Conservation (phyloP, 2,329 filamentous ascomycete genomes). For the Didymella keratinophila region DNA sequence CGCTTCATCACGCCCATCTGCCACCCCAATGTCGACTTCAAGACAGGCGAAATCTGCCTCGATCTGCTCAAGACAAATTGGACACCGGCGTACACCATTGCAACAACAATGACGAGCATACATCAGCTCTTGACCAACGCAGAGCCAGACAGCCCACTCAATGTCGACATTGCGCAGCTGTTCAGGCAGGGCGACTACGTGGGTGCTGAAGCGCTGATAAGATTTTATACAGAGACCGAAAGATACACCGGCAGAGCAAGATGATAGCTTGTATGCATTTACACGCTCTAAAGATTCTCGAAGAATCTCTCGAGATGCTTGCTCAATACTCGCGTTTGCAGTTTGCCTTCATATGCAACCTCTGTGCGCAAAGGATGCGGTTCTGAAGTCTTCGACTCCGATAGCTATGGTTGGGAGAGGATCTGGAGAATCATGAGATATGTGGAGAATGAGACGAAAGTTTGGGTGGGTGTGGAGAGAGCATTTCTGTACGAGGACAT, state of each 20-base stretch:
- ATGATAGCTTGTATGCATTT: neutral
- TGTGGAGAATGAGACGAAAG: neutral
- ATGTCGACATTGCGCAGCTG: conserved; percentile 78
- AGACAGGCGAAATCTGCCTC: conserved; percentile 90
- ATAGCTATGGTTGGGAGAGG: too few species aligned
- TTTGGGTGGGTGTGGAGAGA: conserved; percentile 4
- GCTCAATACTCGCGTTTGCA: neutral
- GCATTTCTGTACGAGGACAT: neutral
- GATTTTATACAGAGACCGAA: conserved; percentile 71
- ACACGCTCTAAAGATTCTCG: neutral
- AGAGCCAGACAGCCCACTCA: conserved; percentile 77
- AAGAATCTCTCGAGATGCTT: neutral
- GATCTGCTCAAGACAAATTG: conserved; percentile 81
- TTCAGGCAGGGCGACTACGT: conserved; percentile 72
- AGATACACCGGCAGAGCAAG: conserved; percentile 44
- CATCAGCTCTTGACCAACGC: conserved; percentile 73
- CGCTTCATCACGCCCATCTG: conserved; percentile 70
- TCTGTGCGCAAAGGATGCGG: too few species aligned
- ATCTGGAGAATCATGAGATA: neutral
- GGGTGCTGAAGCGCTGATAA: conserved; percentile 73
- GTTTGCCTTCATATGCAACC: too few species aligned
- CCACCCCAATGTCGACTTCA: conserved; percentile 53
- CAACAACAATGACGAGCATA: conserved; percentile 75
- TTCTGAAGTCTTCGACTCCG: neutral
- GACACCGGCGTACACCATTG: conserved; percentile 85